Conservation (phyloP, 2,329 filamentous ascomycete species). For the Gnomoniopsis sp. region DNA sequence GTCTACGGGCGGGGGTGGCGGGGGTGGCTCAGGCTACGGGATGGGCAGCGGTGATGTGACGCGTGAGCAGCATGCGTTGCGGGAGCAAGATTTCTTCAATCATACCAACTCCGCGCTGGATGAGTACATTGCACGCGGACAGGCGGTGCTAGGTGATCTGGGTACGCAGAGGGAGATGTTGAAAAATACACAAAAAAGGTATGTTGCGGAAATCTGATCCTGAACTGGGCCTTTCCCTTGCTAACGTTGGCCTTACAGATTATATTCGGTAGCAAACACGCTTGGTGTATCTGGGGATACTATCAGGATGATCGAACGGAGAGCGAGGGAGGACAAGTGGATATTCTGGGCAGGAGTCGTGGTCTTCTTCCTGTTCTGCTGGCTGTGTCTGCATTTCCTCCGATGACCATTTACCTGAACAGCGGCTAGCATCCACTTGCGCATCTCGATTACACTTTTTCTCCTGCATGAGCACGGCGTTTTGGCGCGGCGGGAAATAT, state of each 20-base stretch:
- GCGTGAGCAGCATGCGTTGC: conserved; percentile 77
- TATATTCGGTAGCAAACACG: conserved; percentile 93
- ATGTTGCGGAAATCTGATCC: neutral
- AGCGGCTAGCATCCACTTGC: neutral
- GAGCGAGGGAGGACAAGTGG: conserved; percentile 95
- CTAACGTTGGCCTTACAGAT: conserved; percentile 22
- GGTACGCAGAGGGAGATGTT: conserved; percentile 89
- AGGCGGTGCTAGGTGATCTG: conserved; percentile 85
- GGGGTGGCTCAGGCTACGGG: conserved; percentile 34
- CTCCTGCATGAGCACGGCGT: conserved; percentile 18
- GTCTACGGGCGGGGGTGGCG: conserved; percentile 35
- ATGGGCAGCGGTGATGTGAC: conserved; percentile 59
- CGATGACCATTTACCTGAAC: conserved; percentile 43
- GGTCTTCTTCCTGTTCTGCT: conserved; percentile 88
- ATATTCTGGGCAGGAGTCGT: conserved; percentile 88
- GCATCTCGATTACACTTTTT: neutral
- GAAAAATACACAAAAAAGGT: conserved; percentile 83
- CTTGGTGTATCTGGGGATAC: conserved; percentile 92
- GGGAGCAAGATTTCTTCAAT: conserved; percentile 84
- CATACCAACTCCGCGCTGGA: conserved; percentile 83
- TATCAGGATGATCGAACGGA: conserved; percentile 91
- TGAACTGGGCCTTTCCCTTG: neutral
- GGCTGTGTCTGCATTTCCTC: conserved; percentile 82
- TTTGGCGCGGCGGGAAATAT: neutral
- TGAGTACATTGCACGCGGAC: conserved; percentile 87